These are phyloP conservation scores for Pleurotus eryngii DNA, from an alignment of 768 basidiomycete species.

Conservation along the genomic window DNA sequence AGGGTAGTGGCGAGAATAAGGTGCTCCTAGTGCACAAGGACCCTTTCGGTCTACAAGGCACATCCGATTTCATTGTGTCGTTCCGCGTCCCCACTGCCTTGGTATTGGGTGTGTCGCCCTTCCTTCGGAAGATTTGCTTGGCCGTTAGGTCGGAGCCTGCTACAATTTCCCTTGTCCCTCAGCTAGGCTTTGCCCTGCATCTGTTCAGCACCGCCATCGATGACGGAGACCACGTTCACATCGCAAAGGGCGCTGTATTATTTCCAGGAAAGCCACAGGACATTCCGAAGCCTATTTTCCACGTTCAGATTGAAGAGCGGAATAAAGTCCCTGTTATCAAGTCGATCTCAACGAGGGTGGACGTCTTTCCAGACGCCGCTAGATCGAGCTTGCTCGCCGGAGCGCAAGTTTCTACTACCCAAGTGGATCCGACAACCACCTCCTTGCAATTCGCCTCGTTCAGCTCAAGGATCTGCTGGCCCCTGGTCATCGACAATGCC, in stretches of 20 bases:
- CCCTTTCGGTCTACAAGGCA: slow-evolving; percentile 18
- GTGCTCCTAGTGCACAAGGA: slow-evolving; percentile 21
- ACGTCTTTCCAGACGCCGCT: background rate
- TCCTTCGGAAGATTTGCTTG: slow-evolving; percentile 14
- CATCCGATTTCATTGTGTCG: slow-evolving; percentile 22
- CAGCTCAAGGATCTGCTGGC: background rate
- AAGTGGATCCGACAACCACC: background rate
- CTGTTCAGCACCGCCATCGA: slow-evolving; percentile 24
- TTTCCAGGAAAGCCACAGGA: no score
- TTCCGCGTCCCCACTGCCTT: slow-evolving; percentile 24
- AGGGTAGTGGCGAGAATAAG: slow-evolving; percentile 14
- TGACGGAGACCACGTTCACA: slow-evolving; percentile 24
- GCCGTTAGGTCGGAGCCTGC: slow-evolving; percentile 20
- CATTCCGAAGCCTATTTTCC: background rate
- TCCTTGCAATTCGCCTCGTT: background rate
- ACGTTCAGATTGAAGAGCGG: background rate
- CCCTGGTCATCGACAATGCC: slow-evolving; percentile 34
- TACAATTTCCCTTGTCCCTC: slow-evolving; percentile 10
- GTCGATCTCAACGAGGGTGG: background rate
- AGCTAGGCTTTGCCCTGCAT: slow-evolving; percentile 22
- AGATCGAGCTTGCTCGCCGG: background rate
- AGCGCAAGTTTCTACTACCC: background rate
- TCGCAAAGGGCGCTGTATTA: slow-evolving; percentile 8
- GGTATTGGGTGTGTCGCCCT: slow-evolving; percentile 16
- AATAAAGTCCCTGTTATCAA: no score